Evolutionary conservation across 2,329 filamentous ascomycete species (phyloP), one percentile per base, ranked within the genome.

Genomic region (Kalaharituber pfeilii): DNA sequence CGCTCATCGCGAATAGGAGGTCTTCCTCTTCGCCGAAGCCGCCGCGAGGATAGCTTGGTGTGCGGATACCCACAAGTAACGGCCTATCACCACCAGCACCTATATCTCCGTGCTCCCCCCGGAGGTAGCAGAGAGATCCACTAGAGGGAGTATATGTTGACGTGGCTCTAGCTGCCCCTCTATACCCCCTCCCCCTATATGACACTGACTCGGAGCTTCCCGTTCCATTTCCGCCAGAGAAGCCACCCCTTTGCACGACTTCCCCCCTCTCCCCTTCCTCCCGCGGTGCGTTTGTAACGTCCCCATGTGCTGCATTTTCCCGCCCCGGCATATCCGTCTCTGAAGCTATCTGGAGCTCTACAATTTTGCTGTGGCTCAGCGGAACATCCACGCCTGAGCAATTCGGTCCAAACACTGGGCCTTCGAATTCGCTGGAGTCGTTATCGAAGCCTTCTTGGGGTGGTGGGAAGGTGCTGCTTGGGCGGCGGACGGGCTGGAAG

Each of bases 1-100:
- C 62, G 29, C 62, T 63, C 56, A 64, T 63, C 47, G 62, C 58
- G 55, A 64, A 64, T 28, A 64, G 56, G 13, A 64, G 53, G 25
- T 64, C 62, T 25, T 62, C 61, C 39, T 64, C 62, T 26, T 61
- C 54, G 13, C 61, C 60, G 25, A 56, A 54, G 26, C 57, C 58
- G 18, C 54, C 50, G 26, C 56, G 54, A 24, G 53, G 56, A 50
- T 60, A 62, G 33, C 62, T 62, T 11, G 60, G 56, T 1, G 60
- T 62, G 36, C 62, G 53, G 8, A 60, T 57, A 15, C 57, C 60
- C 24, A 56, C 54, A 24, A 55, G 54, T 2, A 56, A 55, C 50
- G 59, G 55, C 24, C 54, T 45, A 9, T 56, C 39, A 45, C 25
- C 45, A 18, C 33, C 33, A 13, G 20, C 33, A 39, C 33, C 20